phyloP scores from a whole-genome alignment of 1,139 yeast species.

The Scheffersomyces illinoinensis region DNA sequence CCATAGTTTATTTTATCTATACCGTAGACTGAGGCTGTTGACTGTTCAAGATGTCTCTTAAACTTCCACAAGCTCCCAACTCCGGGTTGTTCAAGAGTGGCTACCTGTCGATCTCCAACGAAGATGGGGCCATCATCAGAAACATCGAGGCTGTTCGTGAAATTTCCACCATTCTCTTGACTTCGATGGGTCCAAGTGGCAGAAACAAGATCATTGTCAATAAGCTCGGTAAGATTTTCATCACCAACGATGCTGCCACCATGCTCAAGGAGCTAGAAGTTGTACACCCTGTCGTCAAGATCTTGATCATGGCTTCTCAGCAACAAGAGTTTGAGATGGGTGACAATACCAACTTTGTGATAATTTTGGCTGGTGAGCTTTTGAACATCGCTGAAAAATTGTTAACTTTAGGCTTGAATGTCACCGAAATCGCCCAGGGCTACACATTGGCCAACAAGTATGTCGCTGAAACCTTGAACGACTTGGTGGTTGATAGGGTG shows the following conservation, averaged over 20 bases:
- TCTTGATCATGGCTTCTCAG: conserved; percentile 92
- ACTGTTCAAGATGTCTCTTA: conserved; percentile 65
- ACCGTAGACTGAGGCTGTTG: not conserved
- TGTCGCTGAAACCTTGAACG: conserved; percentile 68
- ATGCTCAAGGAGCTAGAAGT: conserved; percentile 91
- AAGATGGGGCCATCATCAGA: conserved; percentile 92
- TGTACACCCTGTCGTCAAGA: conserved; percentile 96
- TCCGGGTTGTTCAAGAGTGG: conserved; percentile 95
- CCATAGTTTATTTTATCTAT: not conserved
- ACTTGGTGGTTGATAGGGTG: conserved; percentile 63
- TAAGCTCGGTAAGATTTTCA: conserved; percentile 73
- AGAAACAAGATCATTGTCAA: conserved; percentile 94
- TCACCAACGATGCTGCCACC: conserved; percentile 97
- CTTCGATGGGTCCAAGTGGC: conserved; percentile 98
- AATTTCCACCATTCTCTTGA: conserved; percentile 84
- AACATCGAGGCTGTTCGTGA: conserved; percentile 95
- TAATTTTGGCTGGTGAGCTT: conserved; percentile 83
- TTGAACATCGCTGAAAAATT: conserved; percentile 82
- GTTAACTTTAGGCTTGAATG: conserved; percentile 80
- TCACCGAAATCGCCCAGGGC: conserved; percentile 89
- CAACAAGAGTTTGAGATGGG: conserved; percentile 90
- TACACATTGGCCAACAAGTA: conserved; percentile 79
- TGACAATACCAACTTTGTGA: conserved; percentile 49
- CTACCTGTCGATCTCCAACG: conserved; percentile 82
- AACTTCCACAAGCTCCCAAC: conserved; percentile 90